Base-by-base conservation (phyloP, 2,329 filamentous ascomycete genomes). In the Trichoderma sp. region DNA sequence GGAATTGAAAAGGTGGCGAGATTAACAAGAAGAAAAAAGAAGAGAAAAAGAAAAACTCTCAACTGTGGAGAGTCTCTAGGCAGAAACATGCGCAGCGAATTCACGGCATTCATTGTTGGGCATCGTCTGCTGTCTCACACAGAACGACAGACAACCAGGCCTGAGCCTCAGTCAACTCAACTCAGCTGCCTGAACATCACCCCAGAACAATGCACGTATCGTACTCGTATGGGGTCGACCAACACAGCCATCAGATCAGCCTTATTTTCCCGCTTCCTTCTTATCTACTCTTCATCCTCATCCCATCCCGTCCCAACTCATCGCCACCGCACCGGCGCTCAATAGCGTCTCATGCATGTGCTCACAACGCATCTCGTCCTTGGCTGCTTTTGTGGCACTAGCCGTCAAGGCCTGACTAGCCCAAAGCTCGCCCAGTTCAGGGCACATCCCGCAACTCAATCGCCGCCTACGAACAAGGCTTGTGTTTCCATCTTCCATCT, bases 271-370 rank as follows among this genome's bases (percentile, higher is more conserved):
- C 45, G n/a, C 11, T 21, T 29, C 9, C 27, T 35, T 41, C 38
- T 38, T 41, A 16, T 66, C 35, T 66, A 6, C 21, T 9, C 16
- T 18, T 45, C 16, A 18, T 31, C 29, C 45, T 11, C 16, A 41
- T 35, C 21, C 63, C 45, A 6, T 31, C 53, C 31, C 27, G 4
- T 67, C 24, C 71, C 41, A 29, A 29, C 16, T 33, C 35, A 29
- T 62, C 53, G 35, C 68, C 35, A 60, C 68, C 12, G 62, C 31
- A 31, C 68, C 27, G 21, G 41, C 38, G 24, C 53, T 21, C 72
- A 53, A 75, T 75, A 75, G 72, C 65, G 72, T 35, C 50, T 38
- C 27, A 72, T 74, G 72, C 72, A 74, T 67, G 72, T 68, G 72
- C 72, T 68, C 72, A 68, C 72, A 68, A 63, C 56, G 64, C 72